Base-by-base conservation (phyloP, 2,329 filamentous ascomycete genomes). In the Sporothrix humicola region DNA sequence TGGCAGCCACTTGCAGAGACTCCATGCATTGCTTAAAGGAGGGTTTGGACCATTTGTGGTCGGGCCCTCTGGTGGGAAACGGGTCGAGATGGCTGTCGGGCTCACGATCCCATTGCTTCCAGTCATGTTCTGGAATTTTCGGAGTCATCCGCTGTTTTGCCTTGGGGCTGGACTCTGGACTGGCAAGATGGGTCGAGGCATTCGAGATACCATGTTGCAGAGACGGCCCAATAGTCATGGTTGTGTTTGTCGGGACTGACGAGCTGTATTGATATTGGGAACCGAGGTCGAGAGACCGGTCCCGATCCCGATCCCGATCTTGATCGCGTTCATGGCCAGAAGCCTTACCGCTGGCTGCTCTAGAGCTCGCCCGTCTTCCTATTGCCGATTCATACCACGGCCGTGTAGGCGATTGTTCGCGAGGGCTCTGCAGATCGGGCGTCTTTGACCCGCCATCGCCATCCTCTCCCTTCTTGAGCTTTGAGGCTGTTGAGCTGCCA, bases 1-100 rank as follows among this genome's bases (percentile, higher is more conserved):
- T 84, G 76, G 86, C 79, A 9, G 76, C 78, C 5, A 81, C 81
- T 59, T 83, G 82, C n/a, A 87, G 78, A 0, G 82, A 77, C 74
- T 86, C 85, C 17, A 83, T 80, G 79, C 86, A 82, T 76, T 84
- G 83, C 56, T 83, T 78, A 50, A 85, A 71, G 8, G 81, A 83
- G 7, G 84, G 84, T n/a, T 81, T 83, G 69, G 84, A 80, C 79
- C 82, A 82, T 2, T 78, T 74, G 23, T 76, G 69, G 17, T 81
- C 78, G 6, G 56, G 37, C 12, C 73, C 52, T 13, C 72, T 74
- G 20, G 61, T 20, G 3, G 56, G 20, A 13, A 54, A 68, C 1
- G 31, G 17, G 31, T 37, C 31, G 8, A 56, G 12, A 1, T 2
- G 23, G 3, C 8, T 23, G 13, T 59, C 26, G 8, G 12, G 6